Evolutionary conservation across 2,329 filamentous ascomycete genomes (phyloP).

Genomic region (Paradendryphiella salina): DNA sequence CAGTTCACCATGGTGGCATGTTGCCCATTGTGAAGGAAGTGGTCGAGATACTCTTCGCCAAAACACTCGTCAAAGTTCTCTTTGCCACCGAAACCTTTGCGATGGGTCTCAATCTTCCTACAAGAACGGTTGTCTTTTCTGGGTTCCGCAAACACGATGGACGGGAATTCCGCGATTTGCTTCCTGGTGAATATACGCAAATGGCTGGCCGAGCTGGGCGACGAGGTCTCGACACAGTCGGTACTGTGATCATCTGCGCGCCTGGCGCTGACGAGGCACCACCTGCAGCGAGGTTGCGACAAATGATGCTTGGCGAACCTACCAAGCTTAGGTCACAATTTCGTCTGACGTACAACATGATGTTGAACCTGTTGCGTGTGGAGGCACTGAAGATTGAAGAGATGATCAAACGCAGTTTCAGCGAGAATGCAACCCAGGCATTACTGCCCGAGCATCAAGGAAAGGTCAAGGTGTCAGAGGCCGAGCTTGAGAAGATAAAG

Average conservation of each 20-base stretch:
- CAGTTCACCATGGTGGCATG: constrained; percentile 93
- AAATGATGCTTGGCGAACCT: constrained; percentile 95
- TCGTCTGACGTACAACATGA: constrained; percentile 98
- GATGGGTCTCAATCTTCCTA: constrained; percentile 96
- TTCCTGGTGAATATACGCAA: constrained; percentile 96
- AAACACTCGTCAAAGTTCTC: constrained; percentile 91
- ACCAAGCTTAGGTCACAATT: constrained; percentile 96
- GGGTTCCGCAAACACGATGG: constrained; percentile 97
- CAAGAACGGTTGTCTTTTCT: constrained; percentile 94
- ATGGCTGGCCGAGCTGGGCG: constrained; percentile 96
- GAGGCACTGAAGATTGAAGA: constrained; percentile 98
- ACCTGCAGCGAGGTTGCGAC: constrained; percentile 76
- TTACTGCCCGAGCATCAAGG: constrained; percentile 94
- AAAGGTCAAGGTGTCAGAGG: constrained; percentile 87
- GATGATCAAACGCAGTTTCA: constrained; percentile 99
- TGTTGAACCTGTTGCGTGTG: constrained; percentile 89
- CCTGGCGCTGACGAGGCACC: constrained; percentile 84
- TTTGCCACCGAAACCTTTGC: constrained; percentile 99
- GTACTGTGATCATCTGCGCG: constrained; percentile 89
- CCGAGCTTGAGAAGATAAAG: constrained; percentile 87
- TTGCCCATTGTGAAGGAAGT: constrained; percentile 97
- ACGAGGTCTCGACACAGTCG: constrained; percentile 88
- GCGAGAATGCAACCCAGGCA: constrained; percentile 95
- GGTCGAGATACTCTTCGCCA: constrained; percentile 94
- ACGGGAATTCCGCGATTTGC: constrained; percentile 83